phyloP scores from a whole-genome alignment of 192 early-diverging fungal genomes.

The Thoreauomyces humboldtii region DNA sequence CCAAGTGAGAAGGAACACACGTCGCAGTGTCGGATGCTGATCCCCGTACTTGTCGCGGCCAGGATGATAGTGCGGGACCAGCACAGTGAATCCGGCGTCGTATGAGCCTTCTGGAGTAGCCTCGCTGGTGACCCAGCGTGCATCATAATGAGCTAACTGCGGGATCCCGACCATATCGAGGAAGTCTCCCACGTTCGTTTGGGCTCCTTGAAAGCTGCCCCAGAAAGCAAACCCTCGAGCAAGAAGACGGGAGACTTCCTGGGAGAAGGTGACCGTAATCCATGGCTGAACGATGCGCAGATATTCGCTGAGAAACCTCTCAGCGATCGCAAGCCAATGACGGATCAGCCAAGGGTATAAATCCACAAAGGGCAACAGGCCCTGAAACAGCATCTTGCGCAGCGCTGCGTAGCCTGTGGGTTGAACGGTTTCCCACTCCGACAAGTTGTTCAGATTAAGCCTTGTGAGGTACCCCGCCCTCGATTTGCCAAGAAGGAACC shows the following conservation, averaged over 20 bases:
- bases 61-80: background rate
- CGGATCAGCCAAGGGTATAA: constrained; percentile 6
- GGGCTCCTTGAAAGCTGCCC: background rate
- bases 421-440: background rate
- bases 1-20: background rate
- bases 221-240: constrained; percentile 2
- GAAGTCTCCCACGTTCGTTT: no score
- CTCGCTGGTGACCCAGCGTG: background rate
- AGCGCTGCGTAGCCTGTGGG: background rate
- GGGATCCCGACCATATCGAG: background rate
- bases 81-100: background rate
- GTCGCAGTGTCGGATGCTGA: background rate
- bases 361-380: constrained; percentile 8
- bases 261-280: constrained; percentile 12
- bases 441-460: background rate
- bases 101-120: background rate
- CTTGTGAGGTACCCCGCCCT: background rate
- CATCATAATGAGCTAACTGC: background rate
- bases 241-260: background rate
- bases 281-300: constrained; percentile 1
- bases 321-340: background rate
- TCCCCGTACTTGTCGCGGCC: constrained; percentile 1
- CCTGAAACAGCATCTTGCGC: no score
- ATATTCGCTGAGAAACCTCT: background rate
- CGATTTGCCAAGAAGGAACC: constrained; percentile 6